Evolutionary conservation across 441 rosid species (phyloP).

Genomic region (Corymbia citriodora): DNA sequence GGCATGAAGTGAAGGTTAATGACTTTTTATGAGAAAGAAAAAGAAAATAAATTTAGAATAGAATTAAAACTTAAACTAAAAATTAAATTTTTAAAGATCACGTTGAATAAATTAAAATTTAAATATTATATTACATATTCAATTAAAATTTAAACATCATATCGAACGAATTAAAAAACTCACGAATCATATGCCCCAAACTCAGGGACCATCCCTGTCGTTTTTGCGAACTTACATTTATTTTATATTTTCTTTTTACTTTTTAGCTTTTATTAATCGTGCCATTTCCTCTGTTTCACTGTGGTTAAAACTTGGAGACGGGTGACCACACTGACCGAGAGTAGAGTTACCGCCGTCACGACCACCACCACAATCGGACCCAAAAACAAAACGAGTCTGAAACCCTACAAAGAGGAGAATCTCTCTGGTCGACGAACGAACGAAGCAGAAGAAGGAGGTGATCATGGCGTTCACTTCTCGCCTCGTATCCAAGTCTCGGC

Average conservation of each 20-base stretch:
- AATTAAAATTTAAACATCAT: too few relatives aligned
- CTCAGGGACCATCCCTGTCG: fast-evolving
- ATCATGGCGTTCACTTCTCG: conserved; percentile 76
- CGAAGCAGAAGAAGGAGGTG: not conserved
- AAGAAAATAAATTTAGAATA: too few relatives aligned
- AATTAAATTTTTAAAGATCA: fast-evolving
- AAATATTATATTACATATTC: fast-evolving
- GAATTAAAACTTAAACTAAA: fast-evolving
- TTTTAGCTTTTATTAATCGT: not conserved
- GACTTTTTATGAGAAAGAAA: not conserved
- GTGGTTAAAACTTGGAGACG: not conserved
- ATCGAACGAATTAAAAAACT: too few relatives aligned
- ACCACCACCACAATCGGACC: not conserved
- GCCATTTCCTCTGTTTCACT: not conserved
- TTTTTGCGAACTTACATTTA: too few relatives aligned
- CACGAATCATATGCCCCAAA: too few relatives aligned
- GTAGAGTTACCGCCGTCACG: not conserved
- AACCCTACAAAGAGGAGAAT: not conserved
- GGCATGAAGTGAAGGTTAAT: not conserved
- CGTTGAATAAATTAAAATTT: fast-evolving
- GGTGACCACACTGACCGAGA: not conserved
- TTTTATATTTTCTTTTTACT: not conserved
- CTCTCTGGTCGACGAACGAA: not conserved
- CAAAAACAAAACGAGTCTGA: not conserved
- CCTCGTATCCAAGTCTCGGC: conserved; percentile 69